Evolutionary conservation across 2,329 filamentous ascomycete genomes (phyloP).

Genomic region (Ceratocystis papillata): DNA sequence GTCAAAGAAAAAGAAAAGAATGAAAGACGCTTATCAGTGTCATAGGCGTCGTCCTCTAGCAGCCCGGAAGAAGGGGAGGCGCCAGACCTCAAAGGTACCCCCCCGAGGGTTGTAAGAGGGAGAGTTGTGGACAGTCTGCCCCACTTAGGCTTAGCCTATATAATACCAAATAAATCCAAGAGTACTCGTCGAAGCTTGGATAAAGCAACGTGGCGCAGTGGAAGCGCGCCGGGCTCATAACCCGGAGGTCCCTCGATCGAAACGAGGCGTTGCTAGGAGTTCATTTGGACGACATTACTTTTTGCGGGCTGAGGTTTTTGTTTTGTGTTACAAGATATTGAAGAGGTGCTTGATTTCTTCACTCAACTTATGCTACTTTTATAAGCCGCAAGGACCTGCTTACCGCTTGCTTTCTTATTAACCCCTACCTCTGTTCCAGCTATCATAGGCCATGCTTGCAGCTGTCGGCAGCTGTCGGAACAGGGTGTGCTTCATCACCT

Average conservation of each 20-base stretch:
- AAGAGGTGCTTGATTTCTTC: too few species aligned
- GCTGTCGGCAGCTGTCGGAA: not conserved
- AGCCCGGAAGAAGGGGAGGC: too few species aligned
- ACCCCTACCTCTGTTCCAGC: too few species aligned
- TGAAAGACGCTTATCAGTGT: too few species aligned
- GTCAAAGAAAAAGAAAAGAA: too few species aligned
- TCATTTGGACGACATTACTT: not conserved
- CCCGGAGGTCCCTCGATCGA: constrained; percentile 25
- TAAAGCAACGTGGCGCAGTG: constrained; percentile 25
- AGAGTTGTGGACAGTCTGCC: too few species aligned
- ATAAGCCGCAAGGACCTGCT: not conserved
- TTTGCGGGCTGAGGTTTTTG: not conserved
- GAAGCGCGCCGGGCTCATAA: constrained; percentile 25
- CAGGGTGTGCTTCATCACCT: not conserved
- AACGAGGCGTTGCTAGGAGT: constrained; percentile 23
- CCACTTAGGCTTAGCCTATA: not conserved
- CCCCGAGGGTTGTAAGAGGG: too few species aligned
- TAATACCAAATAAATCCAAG: not conserved
- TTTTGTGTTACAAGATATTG: too few species aligned
- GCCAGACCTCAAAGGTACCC: too few species aligned
- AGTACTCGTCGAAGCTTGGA: not conserved
- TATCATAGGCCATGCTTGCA: not conserved
- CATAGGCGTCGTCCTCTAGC: too few species aligned
- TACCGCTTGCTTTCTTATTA: too few species aligned
- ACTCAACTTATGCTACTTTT: too few species aligned